Evolutionary conservation across 2,329 filamentous ascomycete genomes (phyloP).

Genomic region (Venturia asperata): DNA sequence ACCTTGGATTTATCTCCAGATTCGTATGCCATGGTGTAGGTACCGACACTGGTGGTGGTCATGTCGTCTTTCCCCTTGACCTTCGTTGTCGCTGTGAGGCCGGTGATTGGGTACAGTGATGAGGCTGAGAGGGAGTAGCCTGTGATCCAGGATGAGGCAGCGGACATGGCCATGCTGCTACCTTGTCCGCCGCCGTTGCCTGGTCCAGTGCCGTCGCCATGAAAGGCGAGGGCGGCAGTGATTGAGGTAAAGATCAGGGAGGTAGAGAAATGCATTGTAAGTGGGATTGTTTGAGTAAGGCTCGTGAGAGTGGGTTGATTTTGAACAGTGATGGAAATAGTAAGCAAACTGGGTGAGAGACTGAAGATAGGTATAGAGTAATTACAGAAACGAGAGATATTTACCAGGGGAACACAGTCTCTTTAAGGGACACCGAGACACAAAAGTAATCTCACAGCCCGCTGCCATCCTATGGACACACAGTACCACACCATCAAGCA

Average conservation of each 20-base stretch:
- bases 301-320: background rate
- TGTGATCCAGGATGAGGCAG: constrained; percentile 2
- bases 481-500: background rate
- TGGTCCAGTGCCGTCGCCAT: background rate
- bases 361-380: background rate
- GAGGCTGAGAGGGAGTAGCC: constrained; percentile 7
- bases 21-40: background rate
- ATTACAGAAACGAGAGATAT: background rate
- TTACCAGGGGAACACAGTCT: background rate
- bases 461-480: background rate
- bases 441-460: background rate
- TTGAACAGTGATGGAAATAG: too few species aligned
- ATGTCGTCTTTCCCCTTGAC: background rate
- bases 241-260: constrained; percentile 1
- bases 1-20: background rate
- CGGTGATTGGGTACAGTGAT: background rate
- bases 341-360: background rate
- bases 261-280: constrained; percentile 11
- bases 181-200: background rate
- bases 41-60: background rate
- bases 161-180: constrained; percentile 4
- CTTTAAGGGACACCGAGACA: background rate
- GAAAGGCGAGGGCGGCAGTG: background rate
- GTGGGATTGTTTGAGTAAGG: background rate
- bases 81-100: background rate